These are phyloP conservation scores for Pythium folliculosum DNA, from an alignment of 352 stramenopile genomes.

Conservation along the genomic window DNA sequence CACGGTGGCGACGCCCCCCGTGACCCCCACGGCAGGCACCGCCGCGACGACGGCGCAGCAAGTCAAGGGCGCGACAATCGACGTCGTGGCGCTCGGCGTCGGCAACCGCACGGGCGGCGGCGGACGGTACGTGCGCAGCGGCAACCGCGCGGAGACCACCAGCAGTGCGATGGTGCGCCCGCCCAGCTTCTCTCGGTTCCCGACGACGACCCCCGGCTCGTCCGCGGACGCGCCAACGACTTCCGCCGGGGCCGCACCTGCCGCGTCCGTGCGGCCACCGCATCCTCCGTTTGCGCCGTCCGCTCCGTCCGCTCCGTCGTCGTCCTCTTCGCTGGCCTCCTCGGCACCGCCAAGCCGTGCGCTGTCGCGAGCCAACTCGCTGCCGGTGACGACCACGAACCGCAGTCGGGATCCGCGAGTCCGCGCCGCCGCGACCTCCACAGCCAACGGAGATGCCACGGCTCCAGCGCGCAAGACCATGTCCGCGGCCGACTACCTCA, in stretches of 20 bases:
- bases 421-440: not conserved
- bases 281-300: not conserved
- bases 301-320: not conserved
- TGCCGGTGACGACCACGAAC: constrained; percentile 27
- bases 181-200: constrained; percentile 17
- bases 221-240: not conserved
- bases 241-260: not conserved
- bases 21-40: too few species aligned
- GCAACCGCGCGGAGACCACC: constrained; percentile 35
- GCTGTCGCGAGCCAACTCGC: constrained; percentile 10
- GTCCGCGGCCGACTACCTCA: constrained; percentile 29
- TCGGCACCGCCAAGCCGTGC: constrained; percentile 5
- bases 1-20: not conserved
- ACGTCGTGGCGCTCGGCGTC: constrained; percentile 55
- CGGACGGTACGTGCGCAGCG: constrained; percentile 69
- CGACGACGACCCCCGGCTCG: not conserved
- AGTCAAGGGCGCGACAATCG: constrained; percentile 45
- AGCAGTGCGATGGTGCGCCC: constrained; percentile 5
- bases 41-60: constrained; percentile 32
- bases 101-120: constrained; percentile 36
- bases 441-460: not conserved
- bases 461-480: constrained; percentile 16
- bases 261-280: not conserved
- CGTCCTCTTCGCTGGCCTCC: not conserved
- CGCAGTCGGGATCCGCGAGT: constrained; percentile 22